A percentile compares a stretch with the other conserved stretches of the same genome.
These are phyloP conservation scores for Candida anutae DNA, from an alignment of 1,139 yeast genomes.

Conservation along the genomic window DNA sequence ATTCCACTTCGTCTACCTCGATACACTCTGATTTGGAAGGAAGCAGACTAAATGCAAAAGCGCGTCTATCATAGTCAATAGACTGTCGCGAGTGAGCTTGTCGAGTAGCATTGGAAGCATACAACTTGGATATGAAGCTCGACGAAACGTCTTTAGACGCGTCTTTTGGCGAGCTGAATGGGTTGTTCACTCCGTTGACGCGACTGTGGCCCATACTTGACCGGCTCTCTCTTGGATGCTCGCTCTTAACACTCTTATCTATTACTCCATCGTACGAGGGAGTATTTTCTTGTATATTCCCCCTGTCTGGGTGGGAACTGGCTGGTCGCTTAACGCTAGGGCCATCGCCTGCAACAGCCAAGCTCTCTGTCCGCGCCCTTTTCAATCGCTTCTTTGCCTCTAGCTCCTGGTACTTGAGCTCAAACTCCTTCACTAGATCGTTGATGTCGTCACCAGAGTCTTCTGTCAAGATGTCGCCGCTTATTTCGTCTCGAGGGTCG, in stretches of 20 bases:
- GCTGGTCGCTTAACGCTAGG: neutral
- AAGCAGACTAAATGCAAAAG: slow-evolving; percentile 12
- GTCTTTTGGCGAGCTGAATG: neutral
- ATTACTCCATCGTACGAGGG: neutral
- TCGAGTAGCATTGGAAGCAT: slow-evolving; percentile 6
- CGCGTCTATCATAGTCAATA: slow-evolving; percentile 11
- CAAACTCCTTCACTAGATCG: slow-evolving; percentile 16
- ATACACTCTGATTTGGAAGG: slow-evolving; percentile 4
- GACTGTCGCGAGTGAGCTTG: slow-evolving; percentile 4
- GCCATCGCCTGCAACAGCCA: slow-evolving; percentile 4
- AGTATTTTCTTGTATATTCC: too few species aligned
- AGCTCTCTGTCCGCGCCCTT: slow-evolving; percentile 1
- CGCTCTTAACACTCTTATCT: neutral
- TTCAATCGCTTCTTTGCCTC: slow-evolving; percentile 2
- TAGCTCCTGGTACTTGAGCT: slow-evolving; percentile 11
- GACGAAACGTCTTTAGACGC: slow-evolving; percentile 3
- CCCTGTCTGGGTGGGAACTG: too few species aligned
- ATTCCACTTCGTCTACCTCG: slow-evolving; percentile 9
- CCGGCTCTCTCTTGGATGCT: neutral
- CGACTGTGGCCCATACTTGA: neutral
- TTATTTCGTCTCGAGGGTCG: slow-evolving; percentile 13
- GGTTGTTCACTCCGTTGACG: neutral
- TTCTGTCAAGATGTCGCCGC: slow-evolving; percentile 14
- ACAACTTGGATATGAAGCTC: slow-evolving; percentile 7
- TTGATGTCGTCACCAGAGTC: slow-evolving; percentile 18